Conservation (phyloP, 2,329 filamentous ascomycete genomes). For the Botrytis squamosa region DNA sequence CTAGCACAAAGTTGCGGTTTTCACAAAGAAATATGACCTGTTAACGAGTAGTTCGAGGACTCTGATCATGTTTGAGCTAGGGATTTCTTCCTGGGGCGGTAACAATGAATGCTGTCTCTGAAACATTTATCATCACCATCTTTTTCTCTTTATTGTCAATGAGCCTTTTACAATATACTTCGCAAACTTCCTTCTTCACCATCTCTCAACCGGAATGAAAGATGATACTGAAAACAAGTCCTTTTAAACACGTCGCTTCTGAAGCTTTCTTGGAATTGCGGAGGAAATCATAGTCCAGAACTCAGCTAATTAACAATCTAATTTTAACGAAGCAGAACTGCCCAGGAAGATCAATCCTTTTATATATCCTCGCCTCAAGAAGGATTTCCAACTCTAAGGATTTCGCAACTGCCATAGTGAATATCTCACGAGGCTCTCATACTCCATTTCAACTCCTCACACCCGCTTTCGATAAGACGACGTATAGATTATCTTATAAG, state of each 20-base stretch:
- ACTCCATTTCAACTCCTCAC: background rate
- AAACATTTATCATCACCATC: too few species aligned
- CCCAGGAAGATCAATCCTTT: background rate
- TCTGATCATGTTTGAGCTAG: background rate
- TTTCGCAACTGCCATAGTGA: background rate
- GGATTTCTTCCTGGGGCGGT: fast-evolving
- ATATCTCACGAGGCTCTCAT: background rate
- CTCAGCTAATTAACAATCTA: too few species aligned
- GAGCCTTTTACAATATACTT: fast-evolving
- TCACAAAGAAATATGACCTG: fast-evolving
- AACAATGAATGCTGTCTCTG: background rate
- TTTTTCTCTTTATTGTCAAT: background rate
- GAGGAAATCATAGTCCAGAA: background rate
- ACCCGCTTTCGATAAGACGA: fast-evolving
- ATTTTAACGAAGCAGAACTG: background rate
- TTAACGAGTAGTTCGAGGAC: background rate
- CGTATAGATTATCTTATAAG: background rate
- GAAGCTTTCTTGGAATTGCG: background rate
- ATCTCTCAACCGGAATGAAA: background rate
- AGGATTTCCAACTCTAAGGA: background rate
- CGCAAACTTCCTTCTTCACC: background rate
- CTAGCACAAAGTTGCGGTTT: background rate
- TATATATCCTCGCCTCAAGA: background rate
- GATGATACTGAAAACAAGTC: fast-evolving
- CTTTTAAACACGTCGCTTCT: fast-evolving